Base-by-base conservation (phyloP, 768 basidiomycete genomes). In the Hygrocybe coccinea region DNA sequence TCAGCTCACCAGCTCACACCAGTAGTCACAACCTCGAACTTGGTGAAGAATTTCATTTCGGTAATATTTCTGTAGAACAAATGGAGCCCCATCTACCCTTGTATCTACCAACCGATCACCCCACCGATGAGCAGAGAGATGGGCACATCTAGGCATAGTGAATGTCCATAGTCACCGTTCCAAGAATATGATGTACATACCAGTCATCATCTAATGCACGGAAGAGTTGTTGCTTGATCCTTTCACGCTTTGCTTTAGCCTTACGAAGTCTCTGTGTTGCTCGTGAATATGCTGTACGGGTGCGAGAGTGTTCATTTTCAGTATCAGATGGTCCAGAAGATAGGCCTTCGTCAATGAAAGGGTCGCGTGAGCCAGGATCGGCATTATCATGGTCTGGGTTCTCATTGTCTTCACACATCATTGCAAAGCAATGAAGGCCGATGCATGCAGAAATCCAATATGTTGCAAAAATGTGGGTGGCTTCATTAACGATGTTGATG, bases 361-460 rank as follows among this genome's bases (percentile, higher is more conserved):
- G 60, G 47, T 67, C 66, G 17, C 49, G 14, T 19, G 37, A 52
- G 14, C 21, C 39, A 17, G 37, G 44, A 44, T 58, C 58, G 35
- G 29, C 29, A 29, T 35, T 50, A 33, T 57, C 54, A 11, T 52
- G 29, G 22, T 56, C 52, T n/a, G 34, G 45, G 5, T 58, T 43
- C 24, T 55, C 47, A 35, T 71, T 66, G 15, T 66, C 56, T 53
- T 74, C 69, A 55, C 60, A 61, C 46, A 58, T 43, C 60, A 69
- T 59, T 5, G 65, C 70, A 61, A 70, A 67, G 3, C 55, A 33
- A 54, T 74, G 71, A 8, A 69, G 33, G 6, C 57, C 65, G 17
- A 74, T 63, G 53, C 70, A 73, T 19, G 66, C 59, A 0, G 47
- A 50, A 21, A 72, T 52, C 73, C 73, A 74, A 19, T 63, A 61